Conservation (phyloP, 73 alveolate genomes). For the Tetrahymena borealis region DNA sequence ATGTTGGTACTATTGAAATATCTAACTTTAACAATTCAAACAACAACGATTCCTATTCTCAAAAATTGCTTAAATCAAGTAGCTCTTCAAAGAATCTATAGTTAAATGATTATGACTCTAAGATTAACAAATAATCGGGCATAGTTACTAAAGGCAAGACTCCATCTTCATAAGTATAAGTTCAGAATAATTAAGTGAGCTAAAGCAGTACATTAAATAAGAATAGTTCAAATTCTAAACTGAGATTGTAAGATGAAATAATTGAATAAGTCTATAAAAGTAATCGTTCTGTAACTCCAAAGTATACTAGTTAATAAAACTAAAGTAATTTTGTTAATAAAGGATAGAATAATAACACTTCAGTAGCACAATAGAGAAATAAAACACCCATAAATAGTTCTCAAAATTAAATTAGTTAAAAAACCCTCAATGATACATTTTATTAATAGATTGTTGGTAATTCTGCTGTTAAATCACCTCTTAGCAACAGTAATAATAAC, state of each 20-base stretch:
- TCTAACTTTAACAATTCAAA: not conserved
- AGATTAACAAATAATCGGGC: not conserved
- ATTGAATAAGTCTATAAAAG: not conserved
- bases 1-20: not conserved
- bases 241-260: not conserved
- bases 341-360: not conserved
- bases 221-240: not conserved
- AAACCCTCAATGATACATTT: not conserved
- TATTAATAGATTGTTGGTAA: not conserved
- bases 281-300: not conserved
- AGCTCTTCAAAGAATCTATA: not conserved
- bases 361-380: not conserved
- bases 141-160: not conserved
- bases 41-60: not conserved
- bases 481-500: not conserved
- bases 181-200: not conserved
- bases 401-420: not conserved
- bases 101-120: not conserved
- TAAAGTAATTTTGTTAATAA: not conserved
- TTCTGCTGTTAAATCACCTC: not conserved
- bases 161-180: not conserved
- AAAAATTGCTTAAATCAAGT: not conserved
- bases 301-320: not conserved
- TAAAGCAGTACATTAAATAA: not conserved
- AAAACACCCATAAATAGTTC: not conserved